phyloP scores from a whole-genome alignment of 1,139 yeast species.

The Geotrichum carabidarum region DNA sequence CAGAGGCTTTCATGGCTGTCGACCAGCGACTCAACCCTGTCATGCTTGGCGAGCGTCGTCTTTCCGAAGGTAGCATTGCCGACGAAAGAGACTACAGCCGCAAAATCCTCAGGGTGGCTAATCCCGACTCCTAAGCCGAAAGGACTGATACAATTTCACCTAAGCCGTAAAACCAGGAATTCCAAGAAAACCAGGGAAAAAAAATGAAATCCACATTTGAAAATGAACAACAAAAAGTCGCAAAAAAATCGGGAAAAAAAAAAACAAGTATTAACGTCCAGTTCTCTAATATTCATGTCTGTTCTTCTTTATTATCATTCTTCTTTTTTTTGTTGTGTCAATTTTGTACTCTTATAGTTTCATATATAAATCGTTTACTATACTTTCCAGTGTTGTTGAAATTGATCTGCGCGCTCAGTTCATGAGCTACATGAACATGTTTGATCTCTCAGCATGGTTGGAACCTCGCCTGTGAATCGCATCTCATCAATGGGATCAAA shows the following conservation, averaged over 20 bases:
- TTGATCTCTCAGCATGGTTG: constrained; percentile 27
- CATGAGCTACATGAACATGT: constrained; percentile 33
- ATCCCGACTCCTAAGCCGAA: constrained; percentile 52
- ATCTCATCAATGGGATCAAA: constrained; percentile 27
- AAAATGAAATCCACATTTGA: neutral
- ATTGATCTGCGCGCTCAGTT: constrained; percentile 9
- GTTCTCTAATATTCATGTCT: neutral
- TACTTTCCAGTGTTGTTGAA: constrained; percentile 8
- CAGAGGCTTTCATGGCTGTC: constrained; percentile 44
- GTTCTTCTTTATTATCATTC: neutral
- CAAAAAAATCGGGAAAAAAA: neutral
- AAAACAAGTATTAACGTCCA: neutral
- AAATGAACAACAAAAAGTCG: neutral
- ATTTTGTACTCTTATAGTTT: neutral
- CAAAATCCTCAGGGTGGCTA: constrained; percentile 67
- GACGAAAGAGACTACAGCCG: constrained; percentile 75
- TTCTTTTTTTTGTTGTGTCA: neutral
- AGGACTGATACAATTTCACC: neutral
- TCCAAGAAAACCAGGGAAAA: neutral
- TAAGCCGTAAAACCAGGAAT: neutral
- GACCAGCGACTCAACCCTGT: constrained; percentile 66
- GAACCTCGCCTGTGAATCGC: constrained; percentile 31
- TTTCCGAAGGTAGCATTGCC: constrained; percentile 69
- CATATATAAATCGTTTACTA: neutral
- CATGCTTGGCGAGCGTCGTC: constrained; percentile 67